phyloP scores from a whole-genome alignment of 371 early-diverging fungal species.

The Mortierella sp. region DNA sequence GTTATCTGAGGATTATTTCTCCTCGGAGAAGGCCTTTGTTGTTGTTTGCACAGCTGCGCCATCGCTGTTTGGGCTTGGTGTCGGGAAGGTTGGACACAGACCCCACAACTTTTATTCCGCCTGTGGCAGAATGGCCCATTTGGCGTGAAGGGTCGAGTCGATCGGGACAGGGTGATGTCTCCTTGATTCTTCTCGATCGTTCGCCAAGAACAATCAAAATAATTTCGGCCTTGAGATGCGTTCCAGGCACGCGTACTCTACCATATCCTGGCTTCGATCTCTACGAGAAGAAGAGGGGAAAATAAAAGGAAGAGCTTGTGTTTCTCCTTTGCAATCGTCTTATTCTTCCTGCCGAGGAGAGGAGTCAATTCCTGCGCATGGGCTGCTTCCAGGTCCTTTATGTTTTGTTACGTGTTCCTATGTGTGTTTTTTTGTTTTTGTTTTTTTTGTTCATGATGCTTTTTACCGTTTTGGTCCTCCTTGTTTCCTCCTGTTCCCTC shows the following conservation, averaged over 20 bases:
- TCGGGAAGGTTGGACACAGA: not conserved
- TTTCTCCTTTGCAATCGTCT: not conserved
- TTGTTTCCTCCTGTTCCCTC: not conserved
- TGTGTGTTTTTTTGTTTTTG: not conserved
- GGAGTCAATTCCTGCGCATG: not conserved
- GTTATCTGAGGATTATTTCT: not conserved
- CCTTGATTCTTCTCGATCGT: not conserved
- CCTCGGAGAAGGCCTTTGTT: not conserved
- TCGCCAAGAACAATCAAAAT: not conserved
- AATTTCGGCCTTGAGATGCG: too few species aligned
- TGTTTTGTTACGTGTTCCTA: not conserved
- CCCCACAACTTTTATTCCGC: not conserved
- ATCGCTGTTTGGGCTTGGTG: not conserved
- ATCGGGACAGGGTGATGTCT: not conserved
- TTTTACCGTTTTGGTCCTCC: not conserved
- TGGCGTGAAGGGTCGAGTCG: not conserved
- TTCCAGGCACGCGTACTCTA: too few species aligned
- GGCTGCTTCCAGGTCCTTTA: too few species aligned
- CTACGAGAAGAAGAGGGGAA: too few species aligned
- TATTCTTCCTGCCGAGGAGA: not conserved
- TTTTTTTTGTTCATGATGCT: not conserved
- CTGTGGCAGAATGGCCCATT: not conserved
- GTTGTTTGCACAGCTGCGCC: conserved; percentile 6
- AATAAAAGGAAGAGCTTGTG: too few species aligned
- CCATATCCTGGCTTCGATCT: too few species aligned